Evolutionary conservation across 208 protist genomes (phyloP), one percentile per base, ranked within the genome.

Genomic region (Trypanosoma cruzi): DNA sequence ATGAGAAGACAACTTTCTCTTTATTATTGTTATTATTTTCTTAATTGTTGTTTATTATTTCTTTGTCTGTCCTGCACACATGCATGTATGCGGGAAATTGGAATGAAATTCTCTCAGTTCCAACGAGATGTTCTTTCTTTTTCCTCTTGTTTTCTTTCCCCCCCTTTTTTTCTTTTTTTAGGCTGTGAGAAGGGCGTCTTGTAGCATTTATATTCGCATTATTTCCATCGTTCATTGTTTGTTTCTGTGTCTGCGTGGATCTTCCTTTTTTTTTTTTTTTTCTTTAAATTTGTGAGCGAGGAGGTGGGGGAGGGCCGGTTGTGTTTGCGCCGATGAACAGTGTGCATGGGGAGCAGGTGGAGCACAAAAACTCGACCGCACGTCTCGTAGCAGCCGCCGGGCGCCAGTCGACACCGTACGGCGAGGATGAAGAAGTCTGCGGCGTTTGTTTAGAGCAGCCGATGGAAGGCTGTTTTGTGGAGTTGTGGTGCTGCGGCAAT

Each of bases 401-500:
- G 10, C 57, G 48, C 14, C 64, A 67, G 31, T 24, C 60, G 2
- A 63, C 64, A 20, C 68, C 67, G 0, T 79, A 66, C 42, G 79
- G 69, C 14, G 89, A 90, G 26, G 84, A 90, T 18, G 87, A 92
- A 57, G 77, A 89, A 44, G 67, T 91, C 50, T 96, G 90, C 63
- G 90, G 88, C n/a, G 84, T 96, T 11, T 96, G 90, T 60, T 78
- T 96, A 20, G 90, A 96, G 57, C 60, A 46, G 4, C 90, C 90
- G 1, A 58, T 50, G 16, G 64, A 71, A 0, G 84, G 80, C 52
- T 75, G 63, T 63, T 92, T 85, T 68, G 88, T 92, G 26, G 79
- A 89, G 73, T 64, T 92, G 50, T 91, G 84, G 86, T 96, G 90
- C 67, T 96, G 90, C 68, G 79, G 81, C 18, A 96, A 96, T 62